phyloP scores from a whole-genome alignment of 2,329 filamentous ascomycete species.

The Botrytis fabae region DNA sequence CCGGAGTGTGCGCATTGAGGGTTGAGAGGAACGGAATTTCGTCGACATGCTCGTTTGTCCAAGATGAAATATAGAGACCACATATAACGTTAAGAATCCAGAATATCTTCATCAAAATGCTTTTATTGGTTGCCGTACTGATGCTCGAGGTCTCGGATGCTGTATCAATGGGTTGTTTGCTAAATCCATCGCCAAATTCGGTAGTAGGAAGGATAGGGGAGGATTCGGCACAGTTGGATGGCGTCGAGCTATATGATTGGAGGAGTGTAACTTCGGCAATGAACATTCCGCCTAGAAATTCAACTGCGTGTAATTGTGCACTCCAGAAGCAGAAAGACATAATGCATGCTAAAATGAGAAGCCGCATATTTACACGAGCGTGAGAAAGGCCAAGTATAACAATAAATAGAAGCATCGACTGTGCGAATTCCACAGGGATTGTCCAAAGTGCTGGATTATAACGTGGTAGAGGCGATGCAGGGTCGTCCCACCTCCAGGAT shows the following conservation, averaged over 20 bases:
- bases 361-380: constrained; percentile 32
- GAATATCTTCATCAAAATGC: constrained; percentile 30
- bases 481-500: constrained; percentile 32
- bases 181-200: constrained; percentile 33
- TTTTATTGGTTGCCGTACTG: constrained; percentile 17
- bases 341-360: constrained; percentile 32
- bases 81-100: constrained; percentile 35
- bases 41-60: constrained; percentile 35
- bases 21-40: constrained; percentile 33
- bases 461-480: constrained; percentile 26
- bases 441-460: constrained; percentile 41
- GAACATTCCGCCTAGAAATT: constrained; percentile 50
- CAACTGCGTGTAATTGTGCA: constrained; percentile 39
- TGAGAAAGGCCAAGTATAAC: constrained; percentile 35
- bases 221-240: constrained; percentile 4
- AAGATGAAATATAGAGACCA: constrained; percentile 38
- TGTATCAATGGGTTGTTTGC: constrained; percentile 23
- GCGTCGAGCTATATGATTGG: constrained; percentile 32
- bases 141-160: constrained; percentile 11
- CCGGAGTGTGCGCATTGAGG: constrained; percentile 34
- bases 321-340: constrained; percentile 36
- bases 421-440: constrained; percentile 39
- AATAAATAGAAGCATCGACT: constrained; percentile 39
- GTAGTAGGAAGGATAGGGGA: constrained; percentile 25
- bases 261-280: constrained; percentile 49